A percentile compares a stretch with the other conserved stretches of the same genome.
phyloP scores from a whole-genome alignment of 75 land plant species.

The Chamaecyparis obtusa region DNA sequence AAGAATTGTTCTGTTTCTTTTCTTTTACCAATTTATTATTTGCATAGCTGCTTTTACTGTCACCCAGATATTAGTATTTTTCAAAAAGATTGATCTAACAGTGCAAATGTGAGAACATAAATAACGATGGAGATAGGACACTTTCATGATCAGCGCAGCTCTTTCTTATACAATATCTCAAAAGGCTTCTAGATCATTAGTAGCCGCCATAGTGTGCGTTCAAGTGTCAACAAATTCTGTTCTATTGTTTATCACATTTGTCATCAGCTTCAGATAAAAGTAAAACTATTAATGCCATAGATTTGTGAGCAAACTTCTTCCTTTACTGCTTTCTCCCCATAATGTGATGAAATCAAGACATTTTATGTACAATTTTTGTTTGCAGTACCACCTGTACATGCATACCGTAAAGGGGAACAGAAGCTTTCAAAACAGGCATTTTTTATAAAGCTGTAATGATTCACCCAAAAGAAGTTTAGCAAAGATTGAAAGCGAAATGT shows the following conservation, averaged over 20 bases:
- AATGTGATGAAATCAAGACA: constrained; percentile 66
- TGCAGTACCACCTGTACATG: no score
- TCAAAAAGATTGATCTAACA: constrained; percentile 80
- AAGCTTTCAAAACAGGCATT: no score
- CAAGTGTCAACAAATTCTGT: constrained; percentile 49
- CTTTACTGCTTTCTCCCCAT: constrained; percentile 52
- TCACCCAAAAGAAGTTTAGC: no score
- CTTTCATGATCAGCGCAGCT: constrained; percentile 57
- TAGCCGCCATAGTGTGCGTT: constrained; percentile 50
- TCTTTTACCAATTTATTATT: constrained; percentile 45
- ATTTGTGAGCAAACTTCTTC: constrained; percentile 75
- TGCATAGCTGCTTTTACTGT: constrained; percentile 51
- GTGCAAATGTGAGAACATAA: constrained; percentile 50
- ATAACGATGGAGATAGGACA: constrained; percentile 46
- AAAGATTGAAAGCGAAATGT: no score
- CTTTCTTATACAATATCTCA: constrained; percentile 60
- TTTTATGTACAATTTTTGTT: constrained; percentile 40
- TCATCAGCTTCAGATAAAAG: constrained; percentile 50
- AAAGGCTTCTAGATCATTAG: constrained; percentile 60
- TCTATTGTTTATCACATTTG: constrained; percentile 37
- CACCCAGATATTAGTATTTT: constrained; percentile 48
- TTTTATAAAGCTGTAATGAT: no score
- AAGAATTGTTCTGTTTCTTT: constrained; percentile 36
- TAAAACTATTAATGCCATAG: constrained; percentile 44
- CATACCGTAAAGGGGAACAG: no score